Evolutionary conservation across 2,329 filamentous ascomycete genomes (phyloP).

Genomic region (Tolypocladium album): DNA sequence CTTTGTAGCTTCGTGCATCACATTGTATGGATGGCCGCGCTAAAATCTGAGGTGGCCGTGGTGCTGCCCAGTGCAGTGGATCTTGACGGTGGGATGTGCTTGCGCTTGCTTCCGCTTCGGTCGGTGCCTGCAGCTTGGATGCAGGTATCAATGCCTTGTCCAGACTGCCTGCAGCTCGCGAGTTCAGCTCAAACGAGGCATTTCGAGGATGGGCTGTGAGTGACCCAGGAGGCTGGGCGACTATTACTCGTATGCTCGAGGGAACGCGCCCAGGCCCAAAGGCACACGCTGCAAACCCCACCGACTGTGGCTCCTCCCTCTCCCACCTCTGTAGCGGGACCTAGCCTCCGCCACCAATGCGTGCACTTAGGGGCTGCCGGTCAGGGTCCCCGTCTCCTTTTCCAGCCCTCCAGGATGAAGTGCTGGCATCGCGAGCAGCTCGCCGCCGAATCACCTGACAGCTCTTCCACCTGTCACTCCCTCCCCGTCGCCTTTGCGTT

Average conservation of each 20-base stretch:
- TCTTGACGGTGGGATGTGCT: background rate
- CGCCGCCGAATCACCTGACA: background rate
- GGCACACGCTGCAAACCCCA: background rate
- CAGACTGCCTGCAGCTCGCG: too few species aligned
- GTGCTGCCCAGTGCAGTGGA: too few species aligned
- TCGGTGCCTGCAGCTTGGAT: background rate
- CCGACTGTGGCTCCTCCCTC: background rate
- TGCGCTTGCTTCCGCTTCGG: too few species aligned
- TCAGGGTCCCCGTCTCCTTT: background rate
- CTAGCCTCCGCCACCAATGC: background rate
- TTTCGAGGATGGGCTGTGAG: background rate
- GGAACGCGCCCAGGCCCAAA: background rate
- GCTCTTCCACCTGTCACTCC: background rate
- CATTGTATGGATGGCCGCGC: too few species aligned
- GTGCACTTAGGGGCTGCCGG: background rate
- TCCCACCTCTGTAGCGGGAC: background rate
- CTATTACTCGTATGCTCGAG: too few species aligned
- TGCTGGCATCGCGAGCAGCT: background rate
- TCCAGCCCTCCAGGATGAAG: background rate
- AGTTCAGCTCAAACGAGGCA: background rate
- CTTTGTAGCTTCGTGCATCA: too few species aligned
- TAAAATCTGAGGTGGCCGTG: too few species aligned
- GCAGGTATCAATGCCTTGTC: background rate
- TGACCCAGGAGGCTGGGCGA: too few species aligned
- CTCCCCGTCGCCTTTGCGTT: background rate